phyloP scores from a whole-genome alignment of 2,329 filamentous ascomycete genomes.

The Claviceps pazoutovae region DNA sequence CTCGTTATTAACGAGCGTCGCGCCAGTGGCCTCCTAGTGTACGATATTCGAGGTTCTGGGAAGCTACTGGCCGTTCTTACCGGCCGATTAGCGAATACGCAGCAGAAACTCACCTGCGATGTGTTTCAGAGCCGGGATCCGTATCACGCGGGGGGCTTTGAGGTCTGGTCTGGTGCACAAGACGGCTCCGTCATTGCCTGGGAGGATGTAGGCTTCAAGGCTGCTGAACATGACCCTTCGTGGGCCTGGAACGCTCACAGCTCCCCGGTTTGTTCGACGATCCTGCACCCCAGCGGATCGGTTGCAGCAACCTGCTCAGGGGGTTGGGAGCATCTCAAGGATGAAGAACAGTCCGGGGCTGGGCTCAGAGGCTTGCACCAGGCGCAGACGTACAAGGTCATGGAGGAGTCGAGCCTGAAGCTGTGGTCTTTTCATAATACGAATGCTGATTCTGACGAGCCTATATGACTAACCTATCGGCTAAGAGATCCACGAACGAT shows the following conservation, averaged over 20 bases:
- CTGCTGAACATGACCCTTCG: slow-evolving; percentile 28
- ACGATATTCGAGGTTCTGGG: slow-evolving; percentile 47
- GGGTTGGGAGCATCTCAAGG: slow-evolving; percentile 28
- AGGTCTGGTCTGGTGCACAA: slow-evolving; percentile 47
- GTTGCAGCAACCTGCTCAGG: slow-evolving; percentile 44
- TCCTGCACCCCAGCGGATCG: slow-evolving; percentile 39
- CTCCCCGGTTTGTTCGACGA: slow-evolving; percentile 34
- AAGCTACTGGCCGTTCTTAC: slow-evolving; percentile 39
- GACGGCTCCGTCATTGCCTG: slow-evolving; percentile 43
- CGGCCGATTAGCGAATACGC: slow-evolving; percentile 35
- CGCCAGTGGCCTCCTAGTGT: slow-evolving; percentile 41
- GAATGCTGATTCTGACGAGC: neutral
- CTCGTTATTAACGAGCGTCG: slow-evolving; percentile 48
- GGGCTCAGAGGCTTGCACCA: neutral
- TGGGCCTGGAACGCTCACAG: slow-evolving; percentile 38
- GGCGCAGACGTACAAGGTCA: neutral
- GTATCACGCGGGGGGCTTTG: slow-evolving; percentile 30
- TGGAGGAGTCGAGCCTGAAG: slow-evolving; percentile 7
- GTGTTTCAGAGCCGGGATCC: slow-evolving; percentile 30
- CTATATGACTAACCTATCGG: neutral
- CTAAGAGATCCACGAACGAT: neutral
- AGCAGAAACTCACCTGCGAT: slow-evolving; percentile 43
- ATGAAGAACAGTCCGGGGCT: neutral
- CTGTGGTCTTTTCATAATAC: slow-evolving; percentile 3
- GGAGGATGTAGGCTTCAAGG: slow-evolving; percentile 37